phyloP scores from a whole-genome alignment of 192 early-diverging fungal genomes.

The Pecoramyces ruminantium region DNA sequence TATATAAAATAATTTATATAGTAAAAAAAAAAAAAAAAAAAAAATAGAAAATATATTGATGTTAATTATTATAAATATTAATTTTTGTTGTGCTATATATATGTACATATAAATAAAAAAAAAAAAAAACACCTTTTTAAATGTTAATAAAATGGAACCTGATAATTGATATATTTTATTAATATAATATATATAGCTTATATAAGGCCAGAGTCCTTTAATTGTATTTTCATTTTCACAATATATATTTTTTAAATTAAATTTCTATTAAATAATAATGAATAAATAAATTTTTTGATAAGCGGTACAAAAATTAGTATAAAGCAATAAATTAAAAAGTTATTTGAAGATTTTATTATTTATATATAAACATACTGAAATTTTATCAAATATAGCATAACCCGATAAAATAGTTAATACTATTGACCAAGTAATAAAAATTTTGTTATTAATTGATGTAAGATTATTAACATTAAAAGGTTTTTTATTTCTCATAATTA shows the following conservation, averaged over 20 bases:
- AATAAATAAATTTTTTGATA: neutral
- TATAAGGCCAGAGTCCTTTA: neutral
- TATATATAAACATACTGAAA: neutral
- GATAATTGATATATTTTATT: neutral
- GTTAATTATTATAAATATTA: too few species aligned
- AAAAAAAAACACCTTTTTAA: neutral
- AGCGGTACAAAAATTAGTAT: neutral
- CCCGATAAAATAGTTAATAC: neutral
- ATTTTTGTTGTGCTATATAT: too few species aligned
- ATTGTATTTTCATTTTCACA: neutral
- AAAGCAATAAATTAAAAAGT: too few species aligned
- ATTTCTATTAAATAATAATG: neutral
- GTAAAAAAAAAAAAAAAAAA: too few species aligned
- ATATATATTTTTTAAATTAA: neutral
- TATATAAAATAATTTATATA: too few species aligned
- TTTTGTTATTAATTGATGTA: neutral
- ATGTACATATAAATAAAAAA: too few species aligned
- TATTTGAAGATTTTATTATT: neutral
- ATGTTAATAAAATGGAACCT: neutral
- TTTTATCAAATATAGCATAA: neutral
- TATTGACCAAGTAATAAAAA: neutral
- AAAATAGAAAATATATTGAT: too few species aligned
- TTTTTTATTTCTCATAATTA: neutral
- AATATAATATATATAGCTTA: neutral
- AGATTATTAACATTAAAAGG: neutral